Evolutionary conservation across 176 grass and related monocot genomes (phyloP).

Genomic region (Canna indica): DNA sequence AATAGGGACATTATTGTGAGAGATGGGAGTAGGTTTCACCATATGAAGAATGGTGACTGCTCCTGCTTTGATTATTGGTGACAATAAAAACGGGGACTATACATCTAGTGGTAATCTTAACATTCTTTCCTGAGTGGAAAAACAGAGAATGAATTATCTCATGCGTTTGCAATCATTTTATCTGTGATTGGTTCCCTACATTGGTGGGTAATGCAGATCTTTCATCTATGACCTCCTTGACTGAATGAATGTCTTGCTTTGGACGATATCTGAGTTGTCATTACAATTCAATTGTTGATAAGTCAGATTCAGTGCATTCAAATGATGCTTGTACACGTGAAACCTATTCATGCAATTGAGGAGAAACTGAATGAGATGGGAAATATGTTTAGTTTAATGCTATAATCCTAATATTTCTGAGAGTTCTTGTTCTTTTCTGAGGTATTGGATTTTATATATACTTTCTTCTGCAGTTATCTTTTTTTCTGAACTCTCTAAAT

Average conservation of each 20-base stretch:
- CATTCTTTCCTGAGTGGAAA: neutral
- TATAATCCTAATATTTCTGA: too few species aligned
- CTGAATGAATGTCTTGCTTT: neutral
- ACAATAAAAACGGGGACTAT: neutral
- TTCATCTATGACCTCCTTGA: neutral
- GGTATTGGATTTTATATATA: too few species aligned
- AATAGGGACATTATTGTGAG: slow-evolving; percentile 52
- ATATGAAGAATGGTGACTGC: slow-evolving; percentile 54
- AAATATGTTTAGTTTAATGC: neutral
- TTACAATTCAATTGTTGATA: neutral
- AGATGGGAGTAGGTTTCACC: slow-evolving; percentile 71
- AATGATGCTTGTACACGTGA: neutral
- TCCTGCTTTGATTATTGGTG: slow-evolving; percentile 71
- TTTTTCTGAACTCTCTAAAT: too few species aligned
- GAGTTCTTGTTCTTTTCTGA: too few species aligned
- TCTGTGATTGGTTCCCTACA: neutral
- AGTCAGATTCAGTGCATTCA: too few species aligned
- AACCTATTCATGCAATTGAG: neutral
- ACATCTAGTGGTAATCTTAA: neutral
- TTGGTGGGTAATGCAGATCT: neutral
- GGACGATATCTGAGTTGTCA: neutral
- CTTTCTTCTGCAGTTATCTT: too few species aligned
- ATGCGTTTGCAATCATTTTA: neutral
- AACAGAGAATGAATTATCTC: neutral
- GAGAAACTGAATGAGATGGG: neutral